phyloP scores from a whole-genome alignment of 345 rosid genomes.

The Chamaenerion angustifolium region DNA sequence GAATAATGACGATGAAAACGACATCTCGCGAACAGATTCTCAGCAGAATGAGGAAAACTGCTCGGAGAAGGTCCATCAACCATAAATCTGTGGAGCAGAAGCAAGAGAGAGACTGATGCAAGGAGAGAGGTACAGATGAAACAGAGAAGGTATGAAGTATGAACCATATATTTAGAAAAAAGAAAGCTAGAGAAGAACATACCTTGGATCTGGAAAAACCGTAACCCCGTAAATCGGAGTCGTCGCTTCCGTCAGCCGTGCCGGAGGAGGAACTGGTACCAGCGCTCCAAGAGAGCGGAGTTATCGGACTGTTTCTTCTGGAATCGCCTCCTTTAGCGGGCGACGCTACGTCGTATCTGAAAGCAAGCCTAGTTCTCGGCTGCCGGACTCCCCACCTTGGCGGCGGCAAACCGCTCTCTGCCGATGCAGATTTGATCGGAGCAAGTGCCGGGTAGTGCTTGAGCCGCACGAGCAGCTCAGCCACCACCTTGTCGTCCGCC shows the following conservation, averaged over 20 bases:
- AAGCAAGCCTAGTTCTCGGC: slow-evolving; percentile 25
- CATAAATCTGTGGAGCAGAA: too few species aligned
- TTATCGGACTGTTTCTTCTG: slow-evolving; percentile 37
- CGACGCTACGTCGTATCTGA: slow-evolving; percentile 20
- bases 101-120: too few species aligned
- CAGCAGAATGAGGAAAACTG: too few species aligned
- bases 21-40: too few species aligned
- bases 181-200: too few species aligned
- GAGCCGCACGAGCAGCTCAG: slow-evolving; percentile 23
- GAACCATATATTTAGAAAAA: too few species aligned
- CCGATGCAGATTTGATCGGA: slow-evolving; percentile 9
- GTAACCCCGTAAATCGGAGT: slow-evolving; percentile 24
- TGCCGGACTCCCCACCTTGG: slow-evolving; percentile 39
- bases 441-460: slow-evolving; percentile 18
- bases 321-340: slow-evolving; percentile 25
- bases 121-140: too few species aligned
- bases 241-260: slow-evolving; percentile 40
- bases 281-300: slow-evolving; percentile 53
- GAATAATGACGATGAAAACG: too few species aligned
- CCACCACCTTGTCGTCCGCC: slow-evolving; percentile 28
- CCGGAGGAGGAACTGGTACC: slow-evolving; percentile 37
- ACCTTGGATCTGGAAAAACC: slow-evolving; percentile 64
- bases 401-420: slow-evolving; percentile 7
- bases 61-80: too few species aligned
- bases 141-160: too few species aligned